These are phyloP conservation scores for Canariomyces notabilis DNA, from an alignment of 2,329 filamentous ascomycete genomes.

Conservation along the genomic window DNA sequence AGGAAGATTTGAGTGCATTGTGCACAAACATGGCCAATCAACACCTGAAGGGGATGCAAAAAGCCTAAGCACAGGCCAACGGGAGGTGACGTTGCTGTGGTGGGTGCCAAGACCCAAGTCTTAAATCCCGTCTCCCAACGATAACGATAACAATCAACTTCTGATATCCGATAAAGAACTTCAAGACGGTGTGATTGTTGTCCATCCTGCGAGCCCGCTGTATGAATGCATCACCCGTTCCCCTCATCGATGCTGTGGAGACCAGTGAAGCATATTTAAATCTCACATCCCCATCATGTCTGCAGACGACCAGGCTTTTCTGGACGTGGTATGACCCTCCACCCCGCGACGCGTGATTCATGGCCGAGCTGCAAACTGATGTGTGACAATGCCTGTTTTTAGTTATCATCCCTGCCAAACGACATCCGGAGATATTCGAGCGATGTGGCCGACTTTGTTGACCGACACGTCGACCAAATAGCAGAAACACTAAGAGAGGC, in stretches of 20 bases:
- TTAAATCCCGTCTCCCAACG: too few species aligned
- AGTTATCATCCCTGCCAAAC: conserved; percentile 51
- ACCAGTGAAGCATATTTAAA: not conserved
- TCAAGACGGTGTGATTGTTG: too few species aligned
- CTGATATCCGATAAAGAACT: conserved; percentile 7
- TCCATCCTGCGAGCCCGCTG: not conserved
- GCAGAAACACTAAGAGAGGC: conserved; percentile 66
- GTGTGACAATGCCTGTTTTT: too few species aligned
- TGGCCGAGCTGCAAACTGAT: conserved; percentile 1
- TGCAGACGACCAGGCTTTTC: conserved; percentile 71
- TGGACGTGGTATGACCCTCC: conserved; percentile 61
- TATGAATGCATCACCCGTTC: not conserved
- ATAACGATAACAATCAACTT: conserved; percentile 11
- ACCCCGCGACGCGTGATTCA: conserved; percentile 8
- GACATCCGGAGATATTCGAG: conserved; percentile 67
- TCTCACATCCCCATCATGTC: conserved; percentile 54
- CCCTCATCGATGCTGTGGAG: not conserved
- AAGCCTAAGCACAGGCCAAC: not conserved
- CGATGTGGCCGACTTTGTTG: conserved; percentile 73
- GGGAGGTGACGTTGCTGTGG: conserved; percentile 10
- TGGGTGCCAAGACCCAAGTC: too few species aligned
- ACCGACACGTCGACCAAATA: conserved; percentile 73
- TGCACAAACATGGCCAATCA: not conserved
- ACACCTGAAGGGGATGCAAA: not conserved
- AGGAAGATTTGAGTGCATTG: conserved; percentile 21